Evolutionary conservation across 805 yeast species (phyloP).

Genomic region (Wickerhamiella kurtzmanii): DNA sequence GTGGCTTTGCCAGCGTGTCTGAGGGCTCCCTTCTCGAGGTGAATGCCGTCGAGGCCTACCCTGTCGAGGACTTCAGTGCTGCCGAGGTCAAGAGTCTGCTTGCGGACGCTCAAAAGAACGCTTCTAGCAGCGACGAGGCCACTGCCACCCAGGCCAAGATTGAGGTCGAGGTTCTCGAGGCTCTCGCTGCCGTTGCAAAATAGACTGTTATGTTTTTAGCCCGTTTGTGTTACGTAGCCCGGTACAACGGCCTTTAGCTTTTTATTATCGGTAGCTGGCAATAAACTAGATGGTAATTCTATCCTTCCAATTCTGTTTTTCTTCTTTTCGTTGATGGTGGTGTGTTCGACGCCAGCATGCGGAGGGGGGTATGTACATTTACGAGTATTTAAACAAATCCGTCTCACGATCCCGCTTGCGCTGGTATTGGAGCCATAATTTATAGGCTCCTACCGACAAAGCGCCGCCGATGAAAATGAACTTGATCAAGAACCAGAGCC

Average conservation of each 20-base stretch:
- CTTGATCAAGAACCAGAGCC: slow-evolving; percentile 7
- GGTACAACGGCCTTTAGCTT: background rate
- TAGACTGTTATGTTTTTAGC: no score
- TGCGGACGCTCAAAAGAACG: slow-evolving; percentile 90
- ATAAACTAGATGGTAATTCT: background rate
- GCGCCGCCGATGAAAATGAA: background rate
- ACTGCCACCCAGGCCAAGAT: slow-evolving; percentile 91
- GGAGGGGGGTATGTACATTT: no score
- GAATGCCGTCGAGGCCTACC: slow-evolving; percentile 91
- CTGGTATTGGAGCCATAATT: slow-evolving; percentile 2
- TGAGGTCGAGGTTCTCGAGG: slow-evolving; percentile 92
- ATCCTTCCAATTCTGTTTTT: no score
- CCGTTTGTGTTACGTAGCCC: background rate
- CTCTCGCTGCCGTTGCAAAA: slow-evolving; percentile 71
- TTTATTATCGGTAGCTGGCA: background rate
- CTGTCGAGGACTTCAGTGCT: slow-evolving; percentile 72
- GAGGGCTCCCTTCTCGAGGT: slow-evolving; percentile 85
- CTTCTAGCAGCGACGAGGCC: slow-evolving; percentile 64
- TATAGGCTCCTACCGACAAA: background rate
- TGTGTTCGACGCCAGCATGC: no score
- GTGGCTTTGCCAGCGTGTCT: slow-evolving; percentile 93
- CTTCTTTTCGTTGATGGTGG: no score
- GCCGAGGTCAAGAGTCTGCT: slow-evolving; percentile 64
- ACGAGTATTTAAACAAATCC: slow-evolving; percentile 1
- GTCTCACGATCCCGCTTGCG: background rate